phyloP scores from a whole-genome alignment of 176 grass and related monocot genomes.

The Hsuehochloa calcarea region DNA sequence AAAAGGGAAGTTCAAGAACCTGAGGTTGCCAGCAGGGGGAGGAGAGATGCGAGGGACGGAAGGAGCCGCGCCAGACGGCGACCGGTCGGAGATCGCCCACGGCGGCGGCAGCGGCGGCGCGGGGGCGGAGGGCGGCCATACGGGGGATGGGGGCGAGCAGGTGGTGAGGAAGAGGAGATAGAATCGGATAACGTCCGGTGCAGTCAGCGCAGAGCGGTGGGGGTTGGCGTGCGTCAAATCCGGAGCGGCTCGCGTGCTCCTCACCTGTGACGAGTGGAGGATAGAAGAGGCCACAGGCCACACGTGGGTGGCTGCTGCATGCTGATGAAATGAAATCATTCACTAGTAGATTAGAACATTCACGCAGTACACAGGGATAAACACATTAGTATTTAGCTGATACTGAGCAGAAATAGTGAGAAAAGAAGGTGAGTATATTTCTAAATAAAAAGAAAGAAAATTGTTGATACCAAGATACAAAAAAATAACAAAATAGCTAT shows the following conservation, averaged over 20 bases:
- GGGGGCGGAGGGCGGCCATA: conserved; percentile 21
- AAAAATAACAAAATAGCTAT: too few relatives aligned
- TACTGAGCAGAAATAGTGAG: too few relatives aligned
- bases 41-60: neutral
- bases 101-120: neutral
- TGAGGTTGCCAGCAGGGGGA: conserved; percentile 1
- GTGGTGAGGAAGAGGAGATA: neutral
- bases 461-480: too few relatives aligned
- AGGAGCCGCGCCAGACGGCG: neutral
- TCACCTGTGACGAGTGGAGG: neutral
- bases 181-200: too few relatives aligned
- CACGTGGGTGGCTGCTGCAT: neutral
- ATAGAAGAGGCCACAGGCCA: neutral
- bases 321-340: neutral
- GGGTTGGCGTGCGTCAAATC: neutral
- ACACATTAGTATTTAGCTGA: too few relatives aligned
- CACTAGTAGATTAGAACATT: too few relatives aligned
- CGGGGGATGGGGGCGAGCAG: neutral
- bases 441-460: too few relatives aligned
- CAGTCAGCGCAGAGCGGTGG: neutral
- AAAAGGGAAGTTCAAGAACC: neutral
- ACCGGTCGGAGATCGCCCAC: neutral
- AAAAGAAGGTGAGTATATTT: too few relatives aligned
- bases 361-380: too few relatives aligned
- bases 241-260: neutral